Percentiles rank a stretch among this genome's conserved stretches.
Conservation (phyloP, 2,329 filamentous ascomycete genomes). For the Xylariaceae sp. region DNA sequence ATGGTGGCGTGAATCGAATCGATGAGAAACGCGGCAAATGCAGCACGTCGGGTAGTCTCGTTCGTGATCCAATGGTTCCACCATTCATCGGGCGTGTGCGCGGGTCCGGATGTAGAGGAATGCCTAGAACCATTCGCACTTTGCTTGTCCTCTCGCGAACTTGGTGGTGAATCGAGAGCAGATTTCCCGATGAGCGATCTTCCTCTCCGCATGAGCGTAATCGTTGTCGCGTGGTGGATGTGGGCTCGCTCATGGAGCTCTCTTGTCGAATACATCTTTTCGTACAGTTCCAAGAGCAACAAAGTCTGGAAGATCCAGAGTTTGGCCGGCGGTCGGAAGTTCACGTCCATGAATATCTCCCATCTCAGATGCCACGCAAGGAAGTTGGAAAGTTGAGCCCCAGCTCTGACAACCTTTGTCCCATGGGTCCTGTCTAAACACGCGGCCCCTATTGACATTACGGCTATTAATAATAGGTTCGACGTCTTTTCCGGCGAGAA, state of each 20-base stretch:
- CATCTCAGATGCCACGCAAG: constrained; percentile 91
- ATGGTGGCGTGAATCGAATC: constrained; percentile 97
- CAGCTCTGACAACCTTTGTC: constrained; percentile 70
- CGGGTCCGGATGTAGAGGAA: constrained; percentile 61
- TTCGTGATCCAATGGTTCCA: constrained; percentile 97
- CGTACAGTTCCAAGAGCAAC: constrained; percentile 86
- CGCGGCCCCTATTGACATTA: constrained; percentile 91
- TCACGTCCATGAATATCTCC: constrained; percentile 90
- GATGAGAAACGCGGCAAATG: constrained; percentile 92
- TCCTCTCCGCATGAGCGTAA: constrained; percentile 92
- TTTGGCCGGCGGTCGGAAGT: constrained; percentile 89
- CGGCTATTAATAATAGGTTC: constrained; percentile 79
- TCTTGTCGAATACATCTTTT: constrained; percentile 96
- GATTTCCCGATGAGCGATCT: constrained; percentile 88
- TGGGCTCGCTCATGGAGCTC: constrained; percentile 92
- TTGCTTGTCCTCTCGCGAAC: constrained; percentile 61
- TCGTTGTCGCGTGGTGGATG: constrained; percentile 93
- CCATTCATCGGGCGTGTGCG: constrained; percentile 80
- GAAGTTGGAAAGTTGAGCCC: constrained; percentile 86
- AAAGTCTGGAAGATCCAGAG: constrained; percentile 95
- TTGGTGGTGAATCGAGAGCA: constrained; percentile 81
- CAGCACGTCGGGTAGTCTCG: constrained; percentile 85
- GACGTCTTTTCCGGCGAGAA: constrained; percentile 88
- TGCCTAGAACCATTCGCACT: constrained; percentile 58
- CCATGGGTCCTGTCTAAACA: constrained; percentile 85